Base-by-base conservation (phyloP, 23 red algal genomes). In the Gracilaria caudata region DNA sequence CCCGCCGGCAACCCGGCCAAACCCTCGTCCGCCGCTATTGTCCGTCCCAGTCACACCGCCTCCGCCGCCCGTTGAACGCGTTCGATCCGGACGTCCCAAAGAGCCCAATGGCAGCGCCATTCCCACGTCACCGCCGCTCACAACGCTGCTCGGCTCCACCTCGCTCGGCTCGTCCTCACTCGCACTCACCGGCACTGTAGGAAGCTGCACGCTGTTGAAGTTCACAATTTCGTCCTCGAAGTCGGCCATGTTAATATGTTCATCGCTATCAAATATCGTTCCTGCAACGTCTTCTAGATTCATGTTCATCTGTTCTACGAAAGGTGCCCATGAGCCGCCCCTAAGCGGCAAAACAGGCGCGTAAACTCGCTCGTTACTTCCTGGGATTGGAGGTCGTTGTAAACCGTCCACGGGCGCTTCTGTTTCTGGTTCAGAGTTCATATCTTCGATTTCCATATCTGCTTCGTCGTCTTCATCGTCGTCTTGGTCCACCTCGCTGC, bases 371-470 rank as follows among this genome's bases (percentile, higher is more conserved):
- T 89, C 85, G 23, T 71, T 89, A 21, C 85, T 89, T 38, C 85
- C 85, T 16, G 85, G 53, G 56, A 89, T 79, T 4, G 85, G 85
- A n/a, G 74, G 71, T 79, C 85, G 64, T 68, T 89, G 85, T 30
- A 89, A 47, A 14, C 85, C 85, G 55, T 89, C 85, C 4, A 19
- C 5, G 12, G 72, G 71, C 53, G 59, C 85, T 63, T 51, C 38
- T 9, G 85, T 89, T 68, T 89, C 49, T 0, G 74, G 12, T 32
- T 58, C 16, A 14, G 68, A 14, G 28, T 58, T 70, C 55, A 60
- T 49, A 1, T 89, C 74, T 49, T 57, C 71, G 40, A 65, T 63
- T 53, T 84, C 60, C 36, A 38, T 70, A 41, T 39, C 59, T 6
- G 55, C 85, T 35, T 89, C 85, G 23, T 89, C 85, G 0, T 79